A percentile compares a stretch with the other conserved stretches of the same genome.
phyloP scores from a whole-genome alignment of 495 filamentous ascomycete species.

The Penicillium waksmanii region DNA sequence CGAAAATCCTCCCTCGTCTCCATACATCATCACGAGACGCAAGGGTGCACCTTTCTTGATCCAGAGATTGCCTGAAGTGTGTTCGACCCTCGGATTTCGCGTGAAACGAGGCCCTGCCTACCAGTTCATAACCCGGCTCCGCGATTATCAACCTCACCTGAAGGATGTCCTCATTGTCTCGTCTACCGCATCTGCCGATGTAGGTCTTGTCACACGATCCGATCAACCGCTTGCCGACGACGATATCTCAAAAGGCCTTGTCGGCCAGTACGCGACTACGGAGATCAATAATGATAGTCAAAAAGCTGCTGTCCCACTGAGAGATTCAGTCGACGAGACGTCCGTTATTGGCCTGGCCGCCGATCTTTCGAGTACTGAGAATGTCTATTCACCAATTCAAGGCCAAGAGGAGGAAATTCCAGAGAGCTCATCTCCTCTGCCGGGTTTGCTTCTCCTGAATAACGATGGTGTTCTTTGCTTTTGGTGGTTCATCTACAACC shows the following conservation, averaged over 20 bases:
- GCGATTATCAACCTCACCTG: slow-evolving; percentile 76
- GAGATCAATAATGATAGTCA: slow-evolving; percentile 75
- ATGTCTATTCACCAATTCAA: slow-evolving; percentile 75
- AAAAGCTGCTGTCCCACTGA: slow-evolving; percentile 77
- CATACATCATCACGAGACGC: slow-evolving; percentile 74
- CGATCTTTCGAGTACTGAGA: slow-evolving; percentile 81
- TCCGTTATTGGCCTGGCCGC: slow-evolving; percentile 78
- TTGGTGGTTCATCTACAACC: slow-evolving; percentile 92
- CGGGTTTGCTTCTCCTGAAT: slow-evolving; percentile 83
- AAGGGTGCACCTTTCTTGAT: slow-evolving; percentile 61
- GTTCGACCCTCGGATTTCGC: slow-evolving; percentile 63
- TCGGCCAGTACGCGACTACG: slow-evolving; percentile 70
- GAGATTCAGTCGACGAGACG: slow-evolving; percentile 70
- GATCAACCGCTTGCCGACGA: slow-evolving; percentile 65
- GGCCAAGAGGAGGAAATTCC: slow-evolving; percentile 76
- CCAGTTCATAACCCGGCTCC: slow-evolving; percentile 74
- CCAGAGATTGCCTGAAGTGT: slow-evolving; percentile 72
- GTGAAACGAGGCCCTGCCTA: slow-evolving; percentile 66
- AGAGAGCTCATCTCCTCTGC: slow-evolving; percentile 79
- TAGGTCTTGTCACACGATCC: slow-evolving; percentile 76
- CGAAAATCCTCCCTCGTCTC: slow-evolving; percentile 60
- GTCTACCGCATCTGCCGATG: slow-evolving; percentile 75
- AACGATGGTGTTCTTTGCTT: slow-evolving; percentile 81
- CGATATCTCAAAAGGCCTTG: slow-evolving; percentile 53
- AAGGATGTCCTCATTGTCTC: slow-evolving; percentile 79